A percentile compares a stretch with the other conserved stretches of the same genome.
Evolutionary conservation across 2,329 filamentous ascomycete species (phyloP).

Genomic region (Ilyonectria destructans): DNA sequence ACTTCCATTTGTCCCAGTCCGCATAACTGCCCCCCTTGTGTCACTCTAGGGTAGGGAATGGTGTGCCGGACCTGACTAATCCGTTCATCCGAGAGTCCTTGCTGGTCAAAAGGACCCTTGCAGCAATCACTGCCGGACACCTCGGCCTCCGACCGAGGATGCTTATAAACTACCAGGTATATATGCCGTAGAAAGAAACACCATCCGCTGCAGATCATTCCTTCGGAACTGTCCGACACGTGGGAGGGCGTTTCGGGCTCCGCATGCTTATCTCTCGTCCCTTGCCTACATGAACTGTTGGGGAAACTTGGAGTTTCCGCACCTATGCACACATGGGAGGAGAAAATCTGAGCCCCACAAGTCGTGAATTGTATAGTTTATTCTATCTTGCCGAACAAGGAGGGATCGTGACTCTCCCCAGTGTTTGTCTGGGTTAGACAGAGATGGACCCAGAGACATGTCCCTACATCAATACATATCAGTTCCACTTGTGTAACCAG

Average conservation of each 20-base stretch:
- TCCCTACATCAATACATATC: background rate
- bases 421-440: background rate
- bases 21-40: too few species aligned
- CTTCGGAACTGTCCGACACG: constrained; percentile 9
- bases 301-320: constrained; percentile 34
- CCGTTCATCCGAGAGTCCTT: constrained; percentile 1
- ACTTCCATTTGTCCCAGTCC: too few species aligned
- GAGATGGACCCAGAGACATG: background rate
- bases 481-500: background rate
- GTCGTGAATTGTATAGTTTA: too few species aligned
- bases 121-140: background rate
- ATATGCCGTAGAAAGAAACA: background rate
- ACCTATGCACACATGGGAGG: constrained; percentile 8
- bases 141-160: background rate
- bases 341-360: background rate
- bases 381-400: too few species aligned
- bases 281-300: constrained; percentile 28
- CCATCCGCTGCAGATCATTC: constrained; percentile 10
- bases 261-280: constrained; percentile 1
- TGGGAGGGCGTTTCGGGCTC: constrained; percentile 2
- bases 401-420: too few species aligned
- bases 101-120: background rate
- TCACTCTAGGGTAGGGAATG: constrained; percentile 3
- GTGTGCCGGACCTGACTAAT: background rate
- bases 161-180: background rate